Percentiles rank a stretch among this genome's conserved stretches.
Evolutionary conservation across 768 basidiomycete species (phyloP).

Genomic region (Leccinellum rugosiceps): DNA sequence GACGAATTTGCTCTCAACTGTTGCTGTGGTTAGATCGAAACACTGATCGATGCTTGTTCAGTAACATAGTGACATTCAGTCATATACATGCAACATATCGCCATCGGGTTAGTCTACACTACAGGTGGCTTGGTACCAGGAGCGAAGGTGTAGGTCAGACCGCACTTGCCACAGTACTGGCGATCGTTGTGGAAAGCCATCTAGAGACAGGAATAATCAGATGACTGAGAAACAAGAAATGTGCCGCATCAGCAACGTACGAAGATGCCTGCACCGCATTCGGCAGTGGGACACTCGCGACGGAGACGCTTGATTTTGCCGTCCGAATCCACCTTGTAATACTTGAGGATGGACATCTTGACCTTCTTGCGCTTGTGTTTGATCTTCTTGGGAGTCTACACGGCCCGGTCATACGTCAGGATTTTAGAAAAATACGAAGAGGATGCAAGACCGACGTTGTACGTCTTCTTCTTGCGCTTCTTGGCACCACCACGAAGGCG

Average conservation of each 20-base stretch:
- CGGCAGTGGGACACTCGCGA: conserved; percentile 88
- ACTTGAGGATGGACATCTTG: conserved; percentile 99
- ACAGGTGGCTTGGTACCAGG: conserved; percentile 78
- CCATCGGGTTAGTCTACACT: conserved; percentile 39
- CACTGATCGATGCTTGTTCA: neutral
- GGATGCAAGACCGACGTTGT: conserved; percentile 67
- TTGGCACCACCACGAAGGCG: conserved; percentile 99
- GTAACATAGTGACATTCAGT: conserved; percentile 4
- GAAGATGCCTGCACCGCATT: conserved; percentile 84
- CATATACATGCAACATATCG: conserved; percentile 13
- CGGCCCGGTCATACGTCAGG: conserved; percentile 1
- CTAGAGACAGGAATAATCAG: conserved; percentile 37
- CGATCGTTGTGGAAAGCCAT: conserved; percentile 99
- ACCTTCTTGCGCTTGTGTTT: conserved; percentile 99
- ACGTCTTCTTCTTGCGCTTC: conserved; percentile 99
- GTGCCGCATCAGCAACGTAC: conserved; percentile 44
- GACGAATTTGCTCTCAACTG: neutral
- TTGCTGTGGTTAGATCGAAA: neutral
- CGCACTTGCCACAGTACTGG: conserved; percentile 97
- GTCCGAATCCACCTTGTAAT: conserved; percentile 99
- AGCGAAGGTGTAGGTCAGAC: conserved; percentile 81
- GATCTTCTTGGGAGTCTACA: conserved; percentile 95
- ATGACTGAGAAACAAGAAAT: neutral
- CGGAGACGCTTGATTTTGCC: conserved; percentile 99
- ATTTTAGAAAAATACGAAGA: neutral